phyloP scores from a whole-genome alignment of 805 yeast genomes.

The Diddensiella santjacobensis region DNA sequence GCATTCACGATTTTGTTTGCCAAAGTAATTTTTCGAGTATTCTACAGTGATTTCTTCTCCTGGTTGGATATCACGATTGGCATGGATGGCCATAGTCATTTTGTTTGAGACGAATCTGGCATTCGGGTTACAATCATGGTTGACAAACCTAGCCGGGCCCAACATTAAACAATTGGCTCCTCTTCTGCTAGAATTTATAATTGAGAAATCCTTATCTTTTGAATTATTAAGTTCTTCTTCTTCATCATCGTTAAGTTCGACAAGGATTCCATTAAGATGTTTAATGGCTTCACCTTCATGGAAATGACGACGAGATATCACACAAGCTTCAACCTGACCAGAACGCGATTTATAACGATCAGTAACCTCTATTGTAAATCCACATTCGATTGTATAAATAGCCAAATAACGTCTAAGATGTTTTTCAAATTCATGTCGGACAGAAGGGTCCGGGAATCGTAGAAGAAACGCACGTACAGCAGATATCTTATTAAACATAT shows the following conservation, averaged over 20 bases:
- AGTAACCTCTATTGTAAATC: conserved; percentile 42
- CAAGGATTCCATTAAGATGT: conserved; percentile 39
- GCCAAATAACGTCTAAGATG: conserved; percentile 39
- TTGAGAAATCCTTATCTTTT: conserved; percentile 41
- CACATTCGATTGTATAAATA: conserved; percentile 37
- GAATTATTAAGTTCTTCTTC: conserved; percentile 30
- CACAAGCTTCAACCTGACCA: conserved; percentile 36
- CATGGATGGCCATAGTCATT: conserved; percentile 33
- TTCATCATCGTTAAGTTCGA: conserved; percentile 35
- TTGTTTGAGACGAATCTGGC: conserved; percentile 35
- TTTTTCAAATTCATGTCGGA: conserved; percentile 33
- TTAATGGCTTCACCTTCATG: conserved; percentile 34
- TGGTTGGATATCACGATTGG: conserved; percentile 34
- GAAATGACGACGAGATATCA: conserved; percentile 36
- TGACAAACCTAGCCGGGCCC: conserved; percentile 47
- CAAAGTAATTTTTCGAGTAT: conserved; percentile 44
- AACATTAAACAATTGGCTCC: conserved; percentile 40
- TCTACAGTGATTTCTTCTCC: conserved; percentile 49
- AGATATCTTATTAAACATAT: conserved; percentile 27
- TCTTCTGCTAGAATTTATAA: conserved; percentile 38
- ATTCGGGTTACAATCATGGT: conserved; percentile 47
- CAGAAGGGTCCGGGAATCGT: conserved; percentile 23
- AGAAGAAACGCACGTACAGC: conserved; percentile 30
- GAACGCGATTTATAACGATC: conserved; percentile 38
- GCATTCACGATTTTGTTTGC: conserved; percentile 41